Percentiles rank a stretch among this genome's conserved stretches.
phyloP scores from a whole-genome alignment of 257 asterid genomes.

The Solanum medicagineum region DNA sequence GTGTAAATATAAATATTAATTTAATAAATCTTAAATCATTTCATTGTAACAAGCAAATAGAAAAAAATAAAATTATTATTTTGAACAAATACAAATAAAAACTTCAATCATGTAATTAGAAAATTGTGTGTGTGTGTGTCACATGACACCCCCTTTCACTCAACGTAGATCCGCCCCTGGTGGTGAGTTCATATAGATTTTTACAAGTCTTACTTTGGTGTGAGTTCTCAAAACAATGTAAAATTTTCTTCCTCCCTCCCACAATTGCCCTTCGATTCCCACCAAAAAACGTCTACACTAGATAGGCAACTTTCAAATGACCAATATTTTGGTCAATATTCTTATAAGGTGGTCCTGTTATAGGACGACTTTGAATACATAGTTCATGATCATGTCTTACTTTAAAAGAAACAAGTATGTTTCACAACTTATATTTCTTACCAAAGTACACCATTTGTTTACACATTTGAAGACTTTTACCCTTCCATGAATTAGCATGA shows the following conservation, averaged over 20 bases:
- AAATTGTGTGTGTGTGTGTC: too few relatives aligned
- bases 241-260: background rate
- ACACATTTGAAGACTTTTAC: background rate
- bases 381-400: background rate
- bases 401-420: background rate
- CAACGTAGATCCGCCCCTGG: too few relatives aligned
- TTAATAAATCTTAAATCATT: too few relatives aligned
- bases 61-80: too few relatives aligned
- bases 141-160: too few relatives aligned
- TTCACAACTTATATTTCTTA: background rate
- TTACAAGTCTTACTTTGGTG: background rate
- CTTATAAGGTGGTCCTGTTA: background rate
- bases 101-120: too few relatives aligned
- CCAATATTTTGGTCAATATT: background rate
- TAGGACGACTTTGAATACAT: background rate
- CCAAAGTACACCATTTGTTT: background rate
- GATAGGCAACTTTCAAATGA: background rate
- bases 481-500: too few relatives aligned
- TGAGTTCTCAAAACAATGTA: background rate
- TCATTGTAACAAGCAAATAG: too few relatives aligned
- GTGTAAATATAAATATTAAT: too few relatives aligned
- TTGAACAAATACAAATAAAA: too few relatives aligned
- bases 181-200: background rate
- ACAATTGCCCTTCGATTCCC: background rate
- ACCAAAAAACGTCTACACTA: background rate